phyloP scores from a whole-genome alignment of 768 basidiomycete species.

The Asterophora parasitica region DNA sequence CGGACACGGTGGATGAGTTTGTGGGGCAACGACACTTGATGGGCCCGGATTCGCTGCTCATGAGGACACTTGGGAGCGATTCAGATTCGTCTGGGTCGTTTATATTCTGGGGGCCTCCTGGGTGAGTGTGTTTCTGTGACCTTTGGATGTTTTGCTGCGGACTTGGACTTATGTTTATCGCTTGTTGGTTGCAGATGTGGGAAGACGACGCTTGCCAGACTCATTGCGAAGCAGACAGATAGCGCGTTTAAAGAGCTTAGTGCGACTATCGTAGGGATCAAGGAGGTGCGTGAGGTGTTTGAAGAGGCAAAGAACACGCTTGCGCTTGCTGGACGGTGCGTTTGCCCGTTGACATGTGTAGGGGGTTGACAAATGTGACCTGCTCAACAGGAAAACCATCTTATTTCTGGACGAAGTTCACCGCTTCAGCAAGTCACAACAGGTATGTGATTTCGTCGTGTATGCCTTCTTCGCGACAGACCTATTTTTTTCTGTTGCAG shows the following conservation, averaged over 20 bases:
- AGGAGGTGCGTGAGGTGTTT: conserved; percentile 67
- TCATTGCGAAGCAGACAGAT: conserved; percentile 57
- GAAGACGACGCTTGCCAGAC: conserved; percentile 71
- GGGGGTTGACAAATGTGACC: no score
- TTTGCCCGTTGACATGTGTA: no score
- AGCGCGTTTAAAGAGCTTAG: conserved; percentile 72
- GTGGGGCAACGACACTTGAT: conserved; percentile 69
- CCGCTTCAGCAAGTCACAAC: conserved; percentile 68
- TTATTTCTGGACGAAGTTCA: conserved; percentile 85
- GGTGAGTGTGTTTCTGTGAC: conserved; percentile 30
- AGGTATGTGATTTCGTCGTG: conserved; percentile 32
- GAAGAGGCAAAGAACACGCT: conserved; percentile 71
- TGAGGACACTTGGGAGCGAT: conserved; percentile 45
- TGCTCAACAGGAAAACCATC: conserved; percentile 51
- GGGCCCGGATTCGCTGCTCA: conserved; percentile 51
- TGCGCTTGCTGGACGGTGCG: conserved; percentile 57
- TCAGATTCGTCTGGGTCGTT: conserved; percentile 51
- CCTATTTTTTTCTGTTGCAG: conserved; percentile 24
- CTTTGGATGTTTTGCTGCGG: neutral
- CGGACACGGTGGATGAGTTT: conserved; percentile 57
- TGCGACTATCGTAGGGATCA: conserved; percentile 64
- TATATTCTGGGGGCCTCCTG: conserved; percentile 75
- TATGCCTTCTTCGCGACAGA: conserved; percentile 2
- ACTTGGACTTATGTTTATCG: neutral
- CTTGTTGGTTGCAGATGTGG: conserved; percentile 42